Conservation (phyloP, 805 yeast species). For the Yarrowia deformans region DNA sequence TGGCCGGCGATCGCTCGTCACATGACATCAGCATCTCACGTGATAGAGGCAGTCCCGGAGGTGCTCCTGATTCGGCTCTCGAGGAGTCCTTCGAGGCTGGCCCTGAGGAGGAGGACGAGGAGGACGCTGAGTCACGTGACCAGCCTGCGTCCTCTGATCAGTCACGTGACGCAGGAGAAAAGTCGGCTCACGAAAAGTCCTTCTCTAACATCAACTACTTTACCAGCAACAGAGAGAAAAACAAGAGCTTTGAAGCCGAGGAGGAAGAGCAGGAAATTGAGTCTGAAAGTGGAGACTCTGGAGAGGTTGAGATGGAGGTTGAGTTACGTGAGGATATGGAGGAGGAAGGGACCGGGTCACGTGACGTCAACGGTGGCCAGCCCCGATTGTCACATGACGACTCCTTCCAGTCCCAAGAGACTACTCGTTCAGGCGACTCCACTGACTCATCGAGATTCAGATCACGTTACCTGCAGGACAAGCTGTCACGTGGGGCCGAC, state of each 20-base stretch:
- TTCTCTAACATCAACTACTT: slow-evolving; percentile 27
- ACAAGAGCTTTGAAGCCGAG: slow-evolving; percentile 23
- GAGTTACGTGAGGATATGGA: not conserved
- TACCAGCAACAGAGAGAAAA: slow-evolving; percentile 11
- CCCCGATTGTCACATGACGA: not conserved
- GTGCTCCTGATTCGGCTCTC: slow-evolving; percentile 31
- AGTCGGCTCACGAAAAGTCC: not conserved
- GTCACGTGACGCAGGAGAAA: too few species aligned
- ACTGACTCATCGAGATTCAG: slow-evolving; percentile 17
- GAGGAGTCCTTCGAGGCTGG: slow-evolving; percentile 12
- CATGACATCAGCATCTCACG: slow-evolving; percentile 27
- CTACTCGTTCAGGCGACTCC: not conserved
- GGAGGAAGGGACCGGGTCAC: too few species aligned
- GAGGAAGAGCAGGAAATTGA: not conserved
- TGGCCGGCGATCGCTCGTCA: slow-evolving; percentile 1
- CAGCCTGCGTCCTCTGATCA: not conserved
- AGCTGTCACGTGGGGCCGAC: slow-evolving; percentile 1
- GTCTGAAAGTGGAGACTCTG: not conserved
- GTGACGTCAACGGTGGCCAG: too few species aligned
- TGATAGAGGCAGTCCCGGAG: slow-evolving; percentile 28
- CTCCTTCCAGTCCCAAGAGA: not conserved
- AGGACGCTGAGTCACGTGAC: not conserved
- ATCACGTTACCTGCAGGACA: slow-evolving; percentile 10
- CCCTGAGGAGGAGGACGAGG: not conserved
- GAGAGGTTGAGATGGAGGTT: not conserved